Evolutionary conservation across 352 stramenopile genomes (phyloP).

Genomic region (Globisporangium cystogenes): DNA sequence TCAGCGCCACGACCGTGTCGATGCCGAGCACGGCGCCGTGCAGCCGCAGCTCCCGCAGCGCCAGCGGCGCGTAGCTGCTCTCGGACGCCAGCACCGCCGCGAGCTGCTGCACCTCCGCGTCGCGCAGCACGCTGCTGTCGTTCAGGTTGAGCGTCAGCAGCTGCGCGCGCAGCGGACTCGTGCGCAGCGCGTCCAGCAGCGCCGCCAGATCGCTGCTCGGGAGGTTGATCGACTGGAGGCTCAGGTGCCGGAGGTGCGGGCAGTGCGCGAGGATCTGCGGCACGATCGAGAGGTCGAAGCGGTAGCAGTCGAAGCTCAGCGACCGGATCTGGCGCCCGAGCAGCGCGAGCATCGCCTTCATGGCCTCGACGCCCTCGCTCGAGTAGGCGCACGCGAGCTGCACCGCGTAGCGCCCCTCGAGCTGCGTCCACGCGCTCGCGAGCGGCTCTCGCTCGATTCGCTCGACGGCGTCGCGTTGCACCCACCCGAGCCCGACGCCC

Average conservation of each 20-base stretch:
- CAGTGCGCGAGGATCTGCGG: slow-evolving; percentile 1
- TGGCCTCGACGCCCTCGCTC: not conserved
- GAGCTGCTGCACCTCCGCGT: not conserved
- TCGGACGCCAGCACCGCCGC: not conserved
- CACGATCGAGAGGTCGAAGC: not conserved
- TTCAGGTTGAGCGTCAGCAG: slow-evolving; percentile 2
- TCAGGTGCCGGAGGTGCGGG: not conserved
- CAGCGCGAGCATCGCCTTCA: not conserved
- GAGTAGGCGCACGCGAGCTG: not conserved
- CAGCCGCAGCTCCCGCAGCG: slow-evolving; percentile 1
- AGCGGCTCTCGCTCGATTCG: slow-evolving; percentile 4
- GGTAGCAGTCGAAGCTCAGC: not conserved
- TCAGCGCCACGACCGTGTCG: not conserved
- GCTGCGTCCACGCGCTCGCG: not conserved
- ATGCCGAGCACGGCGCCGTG: not conserved
- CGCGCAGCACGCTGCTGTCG: not conserved
- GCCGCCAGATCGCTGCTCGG: not conserved
- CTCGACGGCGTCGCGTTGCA: not conserved
- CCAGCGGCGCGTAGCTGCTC: not conserved
- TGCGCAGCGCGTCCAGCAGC: not conserved
- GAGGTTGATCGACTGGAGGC: not conserved
- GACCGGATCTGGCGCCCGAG: not conserved
- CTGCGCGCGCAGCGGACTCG: not conserved
- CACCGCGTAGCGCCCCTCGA: not conserved
- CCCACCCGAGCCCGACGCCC: slow-evolving; percentile 1